A percentile compares a stretch with the other conserved stretches of the same genome.
Evolutionary conservation across 768 basidiomycete genomes (phyloP).

Genomic region (Porphyrellus cyaneotinctus): DNA sequence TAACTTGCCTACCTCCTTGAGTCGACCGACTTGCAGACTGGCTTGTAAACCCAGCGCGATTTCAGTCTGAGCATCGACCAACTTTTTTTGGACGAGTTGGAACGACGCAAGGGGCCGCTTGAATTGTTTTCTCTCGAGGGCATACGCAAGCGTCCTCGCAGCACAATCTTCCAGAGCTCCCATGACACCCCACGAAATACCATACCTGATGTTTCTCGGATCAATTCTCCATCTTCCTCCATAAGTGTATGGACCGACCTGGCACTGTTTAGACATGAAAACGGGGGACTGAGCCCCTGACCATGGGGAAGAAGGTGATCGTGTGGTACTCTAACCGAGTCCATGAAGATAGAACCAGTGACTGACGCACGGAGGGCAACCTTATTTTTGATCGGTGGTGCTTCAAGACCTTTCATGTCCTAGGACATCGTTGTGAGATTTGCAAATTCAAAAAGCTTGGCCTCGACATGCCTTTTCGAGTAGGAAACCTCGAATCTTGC

Average conservation of each 20-base stretch:
- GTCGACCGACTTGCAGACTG: conserved; percentile 74
- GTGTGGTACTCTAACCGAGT: conserved; percentile 73
- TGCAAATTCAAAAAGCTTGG: background rate
- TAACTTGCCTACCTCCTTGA: conserved; percentile 72
- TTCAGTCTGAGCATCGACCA: conserved; percentile 90
- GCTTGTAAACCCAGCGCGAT: conserved; percentile 73
- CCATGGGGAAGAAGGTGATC: conserved; percentile 75
- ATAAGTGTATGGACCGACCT: conserved; percentile 36
- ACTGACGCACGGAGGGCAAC: conserved; percentile 81
- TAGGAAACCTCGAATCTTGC: conserved; percentile 84
- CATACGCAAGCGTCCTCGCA: conserved; percentile 69
- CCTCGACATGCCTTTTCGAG: conserved; percentile 67
- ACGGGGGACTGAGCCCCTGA: conserved; percentile 76
- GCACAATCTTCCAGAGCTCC: conserved; percentile 94
- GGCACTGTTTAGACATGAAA: conserved; percentile 90
- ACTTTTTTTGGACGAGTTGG: conserved; percentile 97
- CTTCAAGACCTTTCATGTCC: conserved; percentile 77
- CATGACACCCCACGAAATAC: conserved; percentile 95
- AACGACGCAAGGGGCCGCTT: conserved; percentile 85
- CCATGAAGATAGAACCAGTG: conserved; percentile 90
- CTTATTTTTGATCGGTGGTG: conserved; percentile 91
- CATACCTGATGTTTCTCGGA: conserved; percentile 44
- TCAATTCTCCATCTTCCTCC: background rate
- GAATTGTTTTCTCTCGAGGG: conserved; percentile 89
- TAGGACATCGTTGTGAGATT: conserved; percentile 27